A percentile compares a stretch with the other conserved stretches of the same genome.
Evolutionary conservation across 768 basidiomycete genomes (phyloP).

Genomic region (Lactarius akahatsu): DNA sequence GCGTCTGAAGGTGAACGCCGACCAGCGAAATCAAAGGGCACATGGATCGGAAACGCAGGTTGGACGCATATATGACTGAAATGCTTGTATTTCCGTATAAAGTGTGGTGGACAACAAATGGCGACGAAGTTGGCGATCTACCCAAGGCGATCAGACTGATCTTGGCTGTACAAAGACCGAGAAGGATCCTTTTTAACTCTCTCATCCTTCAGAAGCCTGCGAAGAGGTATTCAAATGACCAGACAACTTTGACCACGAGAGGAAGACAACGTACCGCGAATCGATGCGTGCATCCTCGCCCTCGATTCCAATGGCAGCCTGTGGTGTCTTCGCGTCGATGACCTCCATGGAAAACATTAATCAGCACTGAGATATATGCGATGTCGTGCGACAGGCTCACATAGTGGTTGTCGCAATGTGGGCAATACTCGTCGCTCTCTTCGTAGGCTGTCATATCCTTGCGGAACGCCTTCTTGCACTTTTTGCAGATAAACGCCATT

Average conservation of each 20-base stretch:
- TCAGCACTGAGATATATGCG: neutral
- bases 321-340: slow-evolving; percentile 87
- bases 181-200: slow-evolving; percentile 56
- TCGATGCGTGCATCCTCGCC: slow-evolving; percentile 90
- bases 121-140: slow-evolving; percentile 21
- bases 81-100: neutral
- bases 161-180: slow-evolving; percentile 50
- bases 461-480: slow-evolving; percentile 93
- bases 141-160: slow-evolving; percentile 47
- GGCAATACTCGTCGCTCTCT: slow-evolving; percentile 97
- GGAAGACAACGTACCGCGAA: slow-evolving; percentile 57
- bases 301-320: slow-evolving; percentile 82
- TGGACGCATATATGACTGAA: no score
- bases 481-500: slow-evolving; percentile 83
- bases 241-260: neutral
- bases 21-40: no score
- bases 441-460: slow-evolving; percentile 93
- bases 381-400: slow-evolving; percentile 48
- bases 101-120: neutral
- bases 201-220: slow-evolving; percentile 88
- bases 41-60: no score
- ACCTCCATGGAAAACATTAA: slow-evolving; percentile 51
- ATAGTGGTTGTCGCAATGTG: slow-evolving; percentile 98
- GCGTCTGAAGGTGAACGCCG: no score
- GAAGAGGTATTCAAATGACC: slow-evolving; percentile 9